Conservation (phyloP, 2,329 filamentous ascomycete species). For the Tolypocladium capitatum region DNA sequence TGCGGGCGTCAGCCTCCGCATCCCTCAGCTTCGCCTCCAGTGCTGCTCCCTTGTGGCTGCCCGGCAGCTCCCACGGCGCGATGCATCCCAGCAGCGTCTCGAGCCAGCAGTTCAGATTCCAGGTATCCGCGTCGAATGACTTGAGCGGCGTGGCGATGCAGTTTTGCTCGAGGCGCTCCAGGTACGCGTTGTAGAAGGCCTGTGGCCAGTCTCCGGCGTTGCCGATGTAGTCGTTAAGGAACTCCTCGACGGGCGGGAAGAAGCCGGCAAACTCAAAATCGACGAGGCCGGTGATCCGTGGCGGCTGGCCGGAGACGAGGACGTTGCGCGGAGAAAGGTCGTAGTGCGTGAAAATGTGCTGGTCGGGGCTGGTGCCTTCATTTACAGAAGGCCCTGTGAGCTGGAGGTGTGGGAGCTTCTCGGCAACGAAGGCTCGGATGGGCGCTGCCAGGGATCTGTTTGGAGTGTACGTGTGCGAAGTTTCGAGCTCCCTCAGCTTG, state of each 20-base stretch:
- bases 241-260: conserved; percentile 9
- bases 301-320: conserved; percentile 5
- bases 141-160: conserved; percentile 2
- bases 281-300: conserved; percentile 9
- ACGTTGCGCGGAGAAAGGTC: conserved; percentile 12
- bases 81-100: conserved; percentile 1
- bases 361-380: neutral
- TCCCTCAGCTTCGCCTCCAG: neutral
- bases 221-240: conserved; percentile 5
- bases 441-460: conserved; percentile 1
- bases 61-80: conserved; percentile 6
- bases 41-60: neutral
- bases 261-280: conserved; percentile 13
- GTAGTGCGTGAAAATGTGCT: conserved; percentile 10
- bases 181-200: conserved; percentile 3
- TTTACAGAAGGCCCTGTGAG: neutral
- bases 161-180: conserved; percentile 1
- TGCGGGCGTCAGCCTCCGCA: neutral
- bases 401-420: conserved; percentile 5
- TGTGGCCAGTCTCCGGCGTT: conserved; percentile 6
- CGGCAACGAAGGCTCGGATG: neutral
- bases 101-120: conserved; percentile 1
- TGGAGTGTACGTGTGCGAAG: neutral
- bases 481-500: conserved; percentile 4
- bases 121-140: neutral